Percentiles rank a stretch among this genome's conserved stretches.
phyloP scores from a whole-genome alignment of 805 yeast species.

The Ogataea degrootiae region DNA sequence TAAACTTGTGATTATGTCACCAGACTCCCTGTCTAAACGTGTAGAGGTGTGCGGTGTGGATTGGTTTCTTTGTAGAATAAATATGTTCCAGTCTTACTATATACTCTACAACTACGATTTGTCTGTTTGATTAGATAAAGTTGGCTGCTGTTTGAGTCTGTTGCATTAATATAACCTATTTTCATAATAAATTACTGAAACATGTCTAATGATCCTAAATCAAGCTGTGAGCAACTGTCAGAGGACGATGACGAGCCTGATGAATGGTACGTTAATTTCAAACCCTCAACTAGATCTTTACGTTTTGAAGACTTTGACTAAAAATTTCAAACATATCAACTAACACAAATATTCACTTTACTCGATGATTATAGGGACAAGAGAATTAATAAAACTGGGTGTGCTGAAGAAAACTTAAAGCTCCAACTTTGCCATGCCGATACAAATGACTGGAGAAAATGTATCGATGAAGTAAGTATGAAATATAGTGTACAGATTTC shows the following conservation, averaged over 20 bases:
- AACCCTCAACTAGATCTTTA: too few species aligned
- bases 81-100: too few species aligned
- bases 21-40: too few species aligned
- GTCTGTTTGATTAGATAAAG: too few species aligned
- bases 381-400: conserved; percentile 71
- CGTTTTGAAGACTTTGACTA: not conserved
- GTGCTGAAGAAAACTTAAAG: conserved; percentile 63
- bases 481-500: not conserved
- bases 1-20: too few species aligned
- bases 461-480: conserved; percentile 53
- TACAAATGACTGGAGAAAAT: conserved; percentile 75
- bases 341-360: not conserved
- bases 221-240: not conserved
- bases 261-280: conserved; percentile 44
- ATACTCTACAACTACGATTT: too few species aligned
- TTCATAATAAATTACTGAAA: too few species aligned
- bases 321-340: not conserved
- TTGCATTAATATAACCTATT: too few species aligned
- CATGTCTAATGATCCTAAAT: conserved; percentile 5
- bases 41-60: too few species aligned
- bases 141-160: too few species aligned
- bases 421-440: conserved; percentile 78
- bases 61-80: too few species aligned
- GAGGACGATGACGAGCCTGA: conserved; percentile 60
- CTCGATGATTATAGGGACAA: conserved; percentile 45